These are phyloP conservation scores for Sporothrix sp. DNA, from an alignment of 2,329 filamentous ascomycete species.

Conservation along the genomic window DNA sequence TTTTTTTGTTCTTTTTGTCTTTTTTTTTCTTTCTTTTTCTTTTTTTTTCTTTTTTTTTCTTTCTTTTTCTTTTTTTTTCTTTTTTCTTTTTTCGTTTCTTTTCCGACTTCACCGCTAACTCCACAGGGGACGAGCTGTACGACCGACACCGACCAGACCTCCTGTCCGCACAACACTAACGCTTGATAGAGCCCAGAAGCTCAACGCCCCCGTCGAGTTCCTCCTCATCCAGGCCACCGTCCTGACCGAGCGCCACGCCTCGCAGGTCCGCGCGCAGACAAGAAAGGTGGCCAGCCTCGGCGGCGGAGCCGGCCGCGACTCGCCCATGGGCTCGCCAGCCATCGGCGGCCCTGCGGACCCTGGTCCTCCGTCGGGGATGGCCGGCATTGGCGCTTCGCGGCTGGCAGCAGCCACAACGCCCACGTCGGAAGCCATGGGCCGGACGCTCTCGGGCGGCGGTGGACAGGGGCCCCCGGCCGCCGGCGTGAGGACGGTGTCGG, in stretches of 20 bases:
- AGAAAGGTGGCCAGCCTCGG: constrained; percentile 55
- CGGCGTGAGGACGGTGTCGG: constrained; percentile 42
- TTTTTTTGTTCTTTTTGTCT: background rate
- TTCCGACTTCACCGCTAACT: too few species aligned
- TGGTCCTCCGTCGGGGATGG: constrained; percentile 27
- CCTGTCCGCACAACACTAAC: background rate
- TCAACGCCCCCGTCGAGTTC: constrained; percentile 80
- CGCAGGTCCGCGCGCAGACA: constrained; percentile 84
- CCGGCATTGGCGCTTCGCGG: background rate
- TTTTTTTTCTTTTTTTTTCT: too few species aligned
- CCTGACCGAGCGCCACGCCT: constrained; percentile 83
- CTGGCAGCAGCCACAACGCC: background rate
- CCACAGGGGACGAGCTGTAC: constrained; percentile 61
- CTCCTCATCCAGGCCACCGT: constrained; percentile 88
- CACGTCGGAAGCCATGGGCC: constrained; percentile 40
- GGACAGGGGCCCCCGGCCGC: constrained; percentile 23
- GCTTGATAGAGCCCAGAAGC: constrained; percentile 52
- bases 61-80: too few species aligned
- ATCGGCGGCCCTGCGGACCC: too few species aligned
- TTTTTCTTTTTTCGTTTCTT: too few species aligned
- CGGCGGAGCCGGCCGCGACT: constrained; percentile 33
- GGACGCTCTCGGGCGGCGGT: constrained; percentile 38
- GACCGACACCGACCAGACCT: background rate
- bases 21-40: too few species aligned
- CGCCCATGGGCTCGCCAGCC: constrained; percentile 48